Base-by-base conservation (phyloP, 306 rosid species). In the Ormosia emarginata region DNA sequence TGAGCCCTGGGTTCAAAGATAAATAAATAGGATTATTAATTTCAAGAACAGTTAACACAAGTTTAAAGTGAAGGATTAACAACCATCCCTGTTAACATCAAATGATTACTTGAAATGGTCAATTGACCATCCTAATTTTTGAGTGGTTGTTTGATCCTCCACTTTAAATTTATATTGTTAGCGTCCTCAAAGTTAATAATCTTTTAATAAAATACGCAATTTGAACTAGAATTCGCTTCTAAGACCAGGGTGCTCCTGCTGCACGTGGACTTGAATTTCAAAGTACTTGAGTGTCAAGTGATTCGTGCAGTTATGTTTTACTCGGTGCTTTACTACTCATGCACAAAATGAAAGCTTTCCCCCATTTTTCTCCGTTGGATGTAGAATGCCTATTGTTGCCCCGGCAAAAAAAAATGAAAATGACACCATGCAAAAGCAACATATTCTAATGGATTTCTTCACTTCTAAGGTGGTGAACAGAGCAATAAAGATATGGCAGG, bases 1-100 rank as follows among this genome's bases (percentile, higher is more conserved):
- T 75, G 58, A 72, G 87, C 69, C 89, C 85, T 87, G 79, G 81
- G 78, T 89, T 84, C 84, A 71, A 91, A 85, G 91, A 79, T 65
- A 84, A 79, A 79, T 59, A 59, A 59, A 24, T 56, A 18, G 33
- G 63, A 18, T 24, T 7, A 56, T 24, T 5, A 56, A 7, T 24
- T 56, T 56, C 33, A 56, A 56, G 63, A 33, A 9, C 17, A 53
- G 59, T n/a, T 53, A 32, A 32, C 67, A 30, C 67, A 30, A 61
- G 10, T 2, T 61, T 61, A 30, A 32, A 58, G 40, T 30, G 8
- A 61, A 30, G 4, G 12, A 17, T 50, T 7, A 1, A 3, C 13
- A 3, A 50, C 56, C 13, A 7, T 43, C 1, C 24, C 24, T 10
- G 52, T 9, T 2, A 46, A 46, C 52, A 10, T 46, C 3, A 11